Evolutionary conservation across 2,329 filamentous ascomycete genomes (phyloP).

Genomic region (Cadophora malorum): DNA sequence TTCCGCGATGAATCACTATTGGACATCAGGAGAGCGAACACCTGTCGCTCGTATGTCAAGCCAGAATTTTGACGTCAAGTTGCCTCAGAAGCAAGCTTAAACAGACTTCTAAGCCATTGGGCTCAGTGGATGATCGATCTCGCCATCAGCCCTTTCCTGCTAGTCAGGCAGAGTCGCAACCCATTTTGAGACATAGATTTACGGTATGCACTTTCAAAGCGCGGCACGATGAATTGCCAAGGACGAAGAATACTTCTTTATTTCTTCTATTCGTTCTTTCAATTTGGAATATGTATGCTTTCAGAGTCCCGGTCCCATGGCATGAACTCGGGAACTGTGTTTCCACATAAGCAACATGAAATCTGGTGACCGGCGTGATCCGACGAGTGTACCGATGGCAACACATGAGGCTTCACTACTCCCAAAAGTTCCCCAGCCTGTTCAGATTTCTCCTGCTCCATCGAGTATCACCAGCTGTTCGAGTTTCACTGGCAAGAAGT

Average conservation of each 20-base stretch:
- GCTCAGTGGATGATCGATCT: no score
- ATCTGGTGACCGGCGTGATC: neutral
- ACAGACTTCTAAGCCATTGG: neutral
- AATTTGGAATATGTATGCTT: neutral
- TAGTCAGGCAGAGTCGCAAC: neutral
- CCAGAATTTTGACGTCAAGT: neutral
- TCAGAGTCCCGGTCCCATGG: no score
- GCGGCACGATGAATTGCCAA: neutral
- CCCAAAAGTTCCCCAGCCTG: neutral
- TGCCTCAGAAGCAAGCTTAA: neutral
- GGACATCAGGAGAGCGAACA: neutral
- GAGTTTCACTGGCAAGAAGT: conserved; percentile 15
- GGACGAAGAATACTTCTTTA: neutral
- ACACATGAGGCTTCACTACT: neutral
- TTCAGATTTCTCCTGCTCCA: neutral
- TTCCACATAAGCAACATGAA: neutral
- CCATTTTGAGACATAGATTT: neutral
- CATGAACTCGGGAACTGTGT: neutral
- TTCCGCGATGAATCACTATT: neutral
- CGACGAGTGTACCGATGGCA: no score
- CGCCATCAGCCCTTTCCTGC: neutral
- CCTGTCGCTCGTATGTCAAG: neutral
- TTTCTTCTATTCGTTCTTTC: neutral
- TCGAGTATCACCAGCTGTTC: conserved; percentile 12
- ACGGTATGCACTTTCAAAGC: neutral